Conservation (phyloP, 1,284 basidiomycete species). For the Phellopilus nigrolimitatus region DNA sequence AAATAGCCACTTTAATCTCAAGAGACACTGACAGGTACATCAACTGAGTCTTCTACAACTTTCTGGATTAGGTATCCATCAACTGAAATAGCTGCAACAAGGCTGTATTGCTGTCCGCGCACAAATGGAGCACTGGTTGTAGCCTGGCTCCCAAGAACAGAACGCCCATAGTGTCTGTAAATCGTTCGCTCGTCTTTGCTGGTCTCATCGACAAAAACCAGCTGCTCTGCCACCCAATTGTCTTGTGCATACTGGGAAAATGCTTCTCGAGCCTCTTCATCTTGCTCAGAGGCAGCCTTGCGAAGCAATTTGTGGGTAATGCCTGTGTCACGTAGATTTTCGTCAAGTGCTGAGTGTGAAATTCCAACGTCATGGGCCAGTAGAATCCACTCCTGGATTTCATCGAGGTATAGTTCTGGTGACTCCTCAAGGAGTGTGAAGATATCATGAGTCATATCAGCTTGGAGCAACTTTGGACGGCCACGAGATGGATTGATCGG, state of each 20-base stretch:
- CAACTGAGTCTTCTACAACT: not conserved
- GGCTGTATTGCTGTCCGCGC: too few species aligned
- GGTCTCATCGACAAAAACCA: too few species aligned
- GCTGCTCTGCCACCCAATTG: too few species aligned
- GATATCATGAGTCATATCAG: not conserved
- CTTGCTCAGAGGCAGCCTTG: too few species aligned
- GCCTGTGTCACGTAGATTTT: not conserved
- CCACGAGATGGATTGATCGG: too few species aligned
- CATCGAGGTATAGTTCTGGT: not conserved
- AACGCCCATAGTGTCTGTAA: not conserved
- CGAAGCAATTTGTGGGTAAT: not conserved
- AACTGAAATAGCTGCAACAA: not conserved
- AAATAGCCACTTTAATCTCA: not conserved
- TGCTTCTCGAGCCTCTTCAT: too few species aligned
- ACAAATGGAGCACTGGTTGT: too few species aligned
- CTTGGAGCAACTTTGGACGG: not conserved
- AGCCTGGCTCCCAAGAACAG: not conserved
- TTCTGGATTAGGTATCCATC: not conserved
- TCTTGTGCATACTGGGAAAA: too few species aligned
- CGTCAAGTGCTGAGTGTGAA: not conserved
- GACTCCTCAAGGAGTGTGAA: not conserved
- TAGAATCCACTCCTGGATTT: constrained; percentile 1
- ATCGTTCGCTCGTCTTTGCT: not conserved
- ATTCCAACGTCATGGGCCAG: not conserved
- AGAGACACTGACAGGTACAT: not conserved